Conservation (phyloP, 129 eudicot species). For the Helianthus annuus region DNA sequence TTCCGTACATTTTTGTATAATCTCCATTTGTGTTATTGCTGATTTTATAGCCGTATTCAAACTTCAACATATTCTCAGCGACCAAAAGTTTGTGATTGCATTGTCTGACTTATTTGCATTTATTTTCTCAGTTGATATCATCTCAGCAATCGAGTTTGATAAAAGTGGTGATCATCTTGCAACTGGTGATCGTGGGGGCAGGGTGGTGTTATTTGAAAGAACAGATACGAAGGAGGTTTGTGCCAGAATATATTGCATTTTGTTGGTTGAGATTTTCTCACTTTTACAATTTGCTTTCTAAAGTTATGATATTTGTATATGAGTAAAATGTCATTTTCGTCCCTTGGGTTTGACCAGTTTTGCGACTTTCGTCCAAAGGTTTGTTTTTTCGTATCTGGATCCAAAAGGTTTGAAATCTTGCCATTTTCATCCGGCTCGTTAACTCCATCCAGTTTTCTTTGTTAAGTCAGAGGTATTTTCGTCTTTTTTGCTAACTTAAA, state of each 20-base stretch:
- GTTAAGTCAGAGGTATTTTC: too few relatives aligned
- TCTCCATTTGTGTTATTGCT: neutral
- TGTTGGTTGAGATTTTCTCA: constrained; percentile 12
- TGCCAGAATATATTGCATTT: neutral
- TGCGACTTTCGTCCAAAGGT: too few relatives aligned
- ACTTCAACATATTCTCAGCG: neutral
- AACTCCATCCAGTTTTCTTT: too few relatives aligned
- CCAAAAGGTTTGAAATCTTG: too few relatives aligned
- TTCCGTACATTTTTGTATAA: neutral
- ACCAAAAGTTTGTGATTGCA: neutral
- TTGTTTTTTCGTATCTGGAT: too few relatives aligned
- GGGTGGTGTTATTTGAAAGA: constrained; percentile 98
- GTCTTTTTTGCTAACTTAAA: too few relatives aligned
- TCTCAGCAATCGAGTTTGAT: constrained; percentile 98
- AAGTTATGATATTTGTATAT: neutral
- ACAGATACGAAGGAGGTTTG: constrained; percentile 87
- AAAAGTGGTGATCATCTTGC: constrained; percentile 99
- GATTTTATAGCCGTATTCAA: neutral
- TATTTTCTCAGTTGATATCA: constrained; percentile 73
- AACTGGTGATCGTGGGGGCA: constrained; percentile 99
- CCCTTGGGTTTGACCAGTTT: too few relatives aligned
- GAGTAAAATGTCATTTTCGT: too few relatives aligned
- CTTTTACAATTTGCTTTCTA: constrained; percentile 10
- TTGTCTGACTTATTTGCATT: constrained; percentile 16
- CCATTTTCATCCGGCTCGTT: too few relatives aligned